Evolutionary conservation across 306 rosid species (phyloP), one percentile per base, ranked within the genome.

Genomic region (Fragaria ananassa): DNA sequence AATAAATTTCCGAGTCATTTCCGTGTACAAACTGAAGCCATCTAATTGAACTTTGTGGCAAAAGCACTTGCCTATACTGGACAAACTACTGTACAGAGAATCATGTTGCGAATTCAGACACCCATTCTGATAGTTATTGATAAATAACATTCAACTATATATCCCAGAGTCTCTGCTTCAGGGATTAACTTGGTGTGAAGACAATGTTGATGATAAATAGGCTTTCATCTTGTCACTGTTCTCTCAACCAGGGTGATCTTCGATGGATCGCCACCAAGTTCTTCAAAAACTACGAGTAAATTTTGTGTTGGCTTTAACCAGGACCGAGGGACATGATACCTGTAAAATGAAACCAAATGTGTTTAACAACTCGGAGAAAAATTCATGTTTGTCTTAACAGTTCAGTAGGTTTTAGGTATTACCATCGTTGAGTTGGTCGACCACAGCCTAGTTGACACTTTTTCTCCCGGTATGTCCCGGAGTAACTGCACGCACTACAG

Each of bases 301-400:
- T 96, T 96, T 12, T 76, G 63, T n/a, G 88, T 89, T 77, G 99
- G 93, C 84, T 83, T 96, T 75, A 96, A 86, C 99, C 99, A 96
- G 23, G 99, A 89, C 76, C 97, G 86, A 21, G 99, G 99, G 78
- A 96, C 89, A 25, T 96, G 98, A 67, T 95, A 95, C 98, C 98
- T 94, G 83, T n/a, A 78, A 72, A 77, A 69, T 44, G 34, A 72
- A 42, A 57, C 69, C 73, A 64, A 81, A 80, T 17, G 8, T 29
- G 41, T 21, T 74, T 27, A 47, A 76, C 35, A 4, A 79, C 23
- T n/a, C 17, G n/a, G 10, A 49, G 27, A 31, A 35, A 13, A 10
- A 34, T 31, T 75, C 49, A 61, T 5, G 4, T 47, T 61, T 34
- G 64, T n/a, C 45, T 11, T 17, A 11, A 54, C 29, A 37, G 27